Conservation (phyloP, 116 monocot species). For the Phalaenopsis hybrid region DNA sequence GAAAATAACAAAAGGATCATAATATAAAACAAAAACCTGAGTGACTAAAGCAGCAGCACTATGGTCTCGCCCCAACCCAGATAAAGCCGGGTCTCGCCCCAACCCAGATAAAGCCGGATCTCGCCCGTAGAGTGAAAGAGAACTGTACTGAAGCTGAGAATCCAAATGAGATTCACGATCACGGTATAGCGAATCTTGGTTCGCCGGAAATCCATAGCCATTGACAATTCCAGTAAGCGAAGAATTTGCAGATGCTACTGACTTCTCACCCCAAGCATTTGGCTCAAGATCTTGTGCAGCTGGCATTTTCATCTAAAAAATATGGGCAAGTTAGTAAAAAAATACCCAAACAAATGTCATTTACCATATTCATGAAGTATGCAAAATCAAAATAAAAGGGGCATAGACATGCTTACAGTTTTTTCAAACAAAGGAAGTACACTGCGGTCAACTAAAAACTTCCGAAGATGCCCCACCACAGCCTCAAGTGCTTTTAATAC, state of each 20-base stretch:
- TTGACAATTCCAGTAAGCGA: slow-evolving; percentile 29
- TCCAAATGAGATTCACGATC: slow-evolving; percentile 25
- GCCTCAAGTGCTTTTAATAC: slow-evolving; percentile 77
- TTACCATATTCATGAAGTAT: neutral
- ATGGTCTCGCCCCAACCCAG: slow-evolving; percentile 17
- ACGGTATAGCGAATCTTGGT: slow-evolving; percentile 36
- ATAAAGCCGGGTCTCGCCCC: slow-evolving; percentile 4
- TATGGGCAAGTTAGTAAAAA: neutral
- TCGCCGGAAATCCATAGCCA: slow-evolving; percentile 41
- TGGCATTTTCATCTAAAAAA: slow-evolving; percentile 15
- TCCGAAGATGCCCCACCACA: slow-evolving; percentile 69
- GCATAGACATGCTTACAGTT: slow-evolving; percentile 37
- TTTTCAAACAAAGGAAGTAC: slow-evolving; percentile 81
- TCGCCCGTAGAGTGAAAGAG: slow-evolving; percentile 26
- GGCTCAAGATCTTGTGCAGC: slow-evolving; percentile 31
- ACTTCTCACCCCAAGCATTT: slow-evolving; percentile 45
- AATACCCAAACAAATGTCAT: neutral
- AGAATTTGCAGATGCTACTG: slow-evolving; percentile 25
- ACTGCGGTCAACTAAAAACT: slow-evolving; percentile 82
- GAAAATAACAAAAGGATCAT: neutral
- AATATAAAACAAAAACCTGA: slow-evolving; percentile 17
- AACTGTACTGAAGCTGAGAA: slow-evolving; percentile 15
- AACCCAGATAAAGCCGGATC: slow-evolving; percentile 28
- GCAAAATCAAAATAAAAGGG: neutral
- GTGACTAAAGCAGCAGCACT: slow-evolving; percentile 23